Percentiles rank a stretch among this genome's conserved stretches.
Conservation (phyloP, 2,329 filamentous ascomycete genomes). For the Hymenoscyphus fraxineus region DNA sequence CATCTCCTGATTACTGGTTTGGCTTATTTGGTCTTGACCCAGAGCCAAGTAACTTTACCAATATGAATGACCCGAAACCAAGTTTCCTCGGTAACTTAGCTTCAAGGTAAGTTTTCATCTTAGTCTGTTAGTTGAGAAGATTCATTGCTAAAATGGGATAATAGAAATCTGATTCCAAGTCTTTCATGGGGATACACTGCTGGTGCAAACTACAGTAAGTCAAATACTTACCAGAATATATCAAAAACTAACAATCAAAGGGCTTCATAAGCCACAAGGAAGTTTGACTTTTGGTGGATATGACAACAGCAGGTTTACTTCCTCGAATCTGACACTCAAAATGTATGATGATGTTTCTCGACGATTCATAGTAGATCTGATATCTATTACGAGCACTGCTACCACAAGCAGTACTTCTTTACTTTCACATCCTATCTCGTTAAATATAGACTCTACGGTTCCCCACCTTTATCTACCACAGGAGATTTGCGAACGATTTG, state of each 20-base stretch:
- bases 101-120: conserved; percentile 19
- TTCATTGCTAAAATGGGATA: not conserved
- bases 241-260: conserved; percentile 16
- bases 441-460: conserved; percentile 24
- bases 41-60: conserved; percentile 37
- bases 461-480: conserved; percentile 40
- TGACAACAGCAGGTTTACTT: conserved; percentile 37
- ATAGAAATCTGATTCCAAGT: conserved; percentile 34
- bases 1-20: conserved; percentile 21
- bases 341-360: conserved; percentile 27
- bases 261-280: conserved; percentile 32
- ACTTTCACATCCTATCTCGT: not conserved
- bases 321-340: conserved; percentile 37
- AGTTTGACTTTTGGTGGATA: conserved; percentile 41
- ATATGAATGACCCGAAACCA: conserved; percentile 34
- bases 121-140: too few species aligned
- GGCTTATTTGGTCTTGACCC: conserved; percentile 38
- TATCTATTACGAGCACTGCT: not conserved
- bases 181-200: conserved; percentile 41
- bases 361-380: conserved; percentile 24
- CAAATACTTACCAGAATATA: not conserved
- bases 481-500: conserved; percentile 37
- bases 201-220: conserved; percentile 38
- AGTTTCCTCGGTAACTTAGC: conserved; percentile 37
- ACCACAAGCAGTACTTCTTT: not conserved